These are phyloP conservation scores for Capniomyces stellatus DNA, from an alignment of 371 early-diverging fungal genomes.

Conservation along the genomic window DNA sequence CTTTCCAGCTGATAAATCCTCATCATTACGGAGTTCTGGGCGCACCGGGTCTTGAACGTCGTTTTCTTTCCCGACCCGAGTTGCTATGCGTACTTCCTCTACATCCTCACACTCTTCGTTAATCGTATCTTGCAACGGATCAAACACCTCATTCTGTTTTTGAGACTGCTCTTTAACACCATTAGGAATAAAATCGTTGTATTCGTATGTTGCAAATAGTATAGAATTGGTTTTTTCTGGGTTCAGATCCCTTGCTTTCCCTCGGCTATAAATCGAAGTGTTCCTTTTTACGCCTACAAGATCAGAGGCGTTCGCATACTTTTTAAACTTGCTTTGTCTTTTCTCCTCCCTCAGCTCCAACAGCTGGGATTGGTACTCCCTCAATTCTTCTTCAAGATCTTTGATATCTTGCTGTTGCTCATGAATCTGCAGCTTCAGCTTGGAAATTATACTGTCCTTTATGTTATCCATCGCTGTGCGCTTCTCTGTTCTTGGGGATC, in stretches of 20 bases:
- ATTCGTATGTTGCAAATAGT: too few relatives aligned
- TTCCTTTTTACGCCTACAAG: background rate
- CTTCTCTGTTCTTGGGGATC: background rate
- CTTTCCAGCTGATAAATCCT: too few relatives aligned
- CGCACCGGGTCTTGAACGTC: too few relatives aligned
- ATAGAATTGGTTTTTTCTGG: too few relatives aligned
- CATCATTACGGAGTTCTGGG: too few relatives aligned
- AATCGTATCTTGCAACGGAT: too few relatives aligned
- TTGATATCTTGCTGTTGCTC: constrained; percentile 3
- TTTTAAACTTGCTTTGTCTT: background rate
- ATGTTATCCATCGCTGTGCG: background rate
- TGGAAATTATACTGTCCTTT: background rate
- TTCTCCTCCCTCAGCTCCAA: constrained; percentile 1
- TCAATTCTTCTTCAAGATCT: constrained; percentile 1
- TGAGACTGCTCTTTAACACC: too few relatives aligned
- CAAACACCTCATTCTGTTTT: too few relatives aligned
- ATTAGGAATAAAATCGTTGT: too few relatives aligned
- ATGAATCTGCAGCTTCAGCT: background rate
- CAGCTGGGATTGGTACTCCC: background rate
- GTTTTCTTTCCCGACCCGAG: too few relatives aligned
- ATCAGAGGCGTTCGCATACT: background rate
- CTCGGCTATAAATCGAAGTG: background rate
- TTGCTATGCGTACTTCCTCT: too few relatives aligned
- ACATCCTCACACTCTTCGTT: too few relatives aligned
- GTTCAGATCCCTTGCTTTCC: background rate